phyloP scores from a whole-genome alignment of 768 basidiomycete genomes.

The Termitomyces sp. region DNA sequence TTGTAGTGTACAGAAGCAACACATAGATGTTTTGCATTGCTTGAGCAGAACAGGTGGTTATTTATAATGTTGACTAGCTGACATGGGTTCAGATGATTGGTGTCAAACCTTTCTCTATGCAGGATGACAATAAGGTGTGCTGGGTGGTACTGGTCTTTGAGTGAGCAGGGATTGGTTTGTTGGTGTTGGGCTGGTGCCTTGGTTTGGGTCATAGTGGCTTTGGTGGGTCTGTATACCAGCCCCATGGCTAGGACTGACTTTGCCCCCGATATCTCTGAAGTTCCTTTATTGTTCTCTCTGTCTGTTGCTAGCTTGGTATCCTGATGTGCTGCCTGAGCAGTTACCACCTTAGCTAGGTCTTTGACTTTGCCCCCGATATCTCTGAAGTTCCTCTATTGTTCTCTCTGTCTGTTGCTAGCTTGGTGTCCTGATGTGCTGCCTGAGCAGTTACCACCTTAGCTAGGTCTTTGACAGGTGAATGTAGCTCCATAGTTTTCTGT shows the following conservation, averaged over 20 bases:
- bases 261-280: background rate
- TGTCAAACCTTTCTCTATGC: background rate
- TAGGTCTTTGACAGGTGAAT: too few species aligned
- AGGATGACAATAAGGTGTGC: background rate
- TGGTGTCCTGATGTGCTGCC: too few species aligned
- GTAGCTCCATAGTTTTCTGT: too few species aligned
- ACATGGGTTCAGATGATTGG: background rate
- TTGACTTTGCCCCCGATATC: background rate
- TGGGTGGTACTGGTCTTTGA: background rate
- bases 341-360: background rate
- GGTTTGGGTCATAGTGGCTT: background rate
- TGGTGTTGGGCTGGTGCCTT: background rate
- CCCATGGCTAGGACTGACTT: background rate
- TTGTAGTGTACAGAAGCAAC: constrained; percentile 15
- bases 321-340: too few species aligned
- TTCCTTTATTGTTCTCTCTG: too few species aligned
- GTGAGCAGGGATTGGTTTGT: background rate
- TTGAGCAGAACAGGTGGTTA: background rate
- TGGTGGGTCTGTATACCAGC: background rate
- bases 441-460: background rate
- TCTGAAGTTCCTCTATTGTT: background rate
- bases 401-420: too few species aligned
- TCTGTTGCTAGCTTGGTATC: too few species aligned
- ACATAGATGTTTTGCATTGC: constrained; percentile 8
- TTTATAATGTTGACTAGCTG: constrained; percentile 4